These are phyloP conservation scores for Iris macrosiphon DNA, from an alignment of 106 monocot genomes.

Conservation along the genomic window DNA sequence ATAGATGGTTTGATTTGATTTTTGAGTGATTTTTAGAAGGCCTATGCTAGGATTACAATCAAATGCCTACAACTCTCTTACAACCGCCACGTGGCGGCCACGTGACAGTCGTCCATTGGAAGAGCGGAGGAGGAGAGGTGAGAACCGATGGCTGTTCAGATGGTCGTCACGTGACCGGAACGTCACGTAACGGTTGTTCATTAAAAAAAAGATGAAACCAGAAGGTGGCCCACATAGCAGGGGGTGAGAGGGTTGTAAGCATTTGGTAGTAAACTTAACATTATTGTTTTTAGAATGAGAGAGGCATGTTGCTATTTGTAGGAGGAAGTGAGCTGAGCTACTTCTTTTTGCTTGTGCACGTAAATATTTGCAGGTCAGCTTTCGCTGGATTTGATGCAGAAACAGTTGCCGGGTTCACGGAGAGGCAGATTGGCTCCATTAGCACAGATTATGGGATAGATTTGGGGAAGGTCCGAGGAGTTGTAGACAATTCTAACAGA, in stretches of 20 bases:
- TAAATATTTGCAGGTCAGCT: slow-evolving; percentile 29
- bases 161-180: too few species aligned
- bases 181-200: too few species aligned
- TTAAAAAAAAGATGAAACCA: too few species aligned
- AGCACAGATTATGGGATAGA: slow-evolving; percentile 41
- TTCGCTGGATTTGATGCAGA: slow-evolving; percentile 62
- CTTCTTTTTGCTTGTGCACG: background rate
- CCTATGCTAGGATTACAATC: too few species aligned
- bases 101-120: too few species aligned
- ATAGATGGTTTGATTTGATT: background rate
- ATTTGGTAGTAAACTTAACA: background rate
- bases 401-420: slow-evolving; percentile 40
- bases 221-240: too few species aligned
- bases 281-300: background rate
- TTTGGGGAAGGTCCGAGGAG: slow-evolving; percentile 41
- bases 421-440: slow-evolving; percentile 39
- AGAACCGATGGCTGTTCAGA: too few species aligned
- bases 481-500: slow-evolving; percentile 52
- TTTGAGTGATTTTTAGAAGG: background rate
- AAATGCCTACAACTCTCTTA: too few species aligned
- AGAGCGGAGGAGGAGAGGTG: too few species aligned
- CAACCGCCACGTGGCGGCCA: too few species aligned
- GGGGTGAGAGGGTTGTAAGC: too few species aligned
- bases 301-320: background rate
- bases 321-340: background rate